These are phyloP conservation scores for grape (Vitis vinifera) DNA, from an alignment of 164 flowering plant species.

Conservation along the genomic window DNA sequence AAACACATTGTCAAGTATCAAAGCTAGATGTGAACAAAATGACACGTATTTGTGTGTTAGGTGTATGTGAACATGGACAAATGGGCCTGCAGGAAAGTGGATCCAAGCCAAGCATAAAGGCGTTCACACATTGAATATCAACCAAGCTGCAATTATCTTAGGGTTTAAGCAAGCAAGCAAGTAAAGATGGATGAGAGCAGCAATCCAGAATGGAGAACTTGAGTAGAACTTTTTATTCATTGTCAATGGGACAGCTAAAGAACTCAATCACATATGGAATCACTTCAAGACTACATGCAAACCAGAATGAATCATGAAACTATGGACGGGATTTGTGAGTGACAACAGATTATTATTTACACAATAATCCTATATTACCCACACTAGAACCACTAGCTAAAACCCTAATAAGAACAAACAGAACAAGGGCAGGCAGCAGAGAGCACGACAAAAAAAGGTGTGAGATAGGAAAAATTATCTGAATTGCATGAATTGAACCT, in stretches of 20 bases:
- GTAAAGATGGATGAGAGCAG: too few species aligned
- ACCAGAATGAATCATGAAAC: conserved; percentile 36
- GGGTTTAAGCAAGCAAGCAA: too few species aligned
- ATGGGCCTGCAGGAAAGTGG: too few species aligned
- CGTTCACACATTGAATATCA: too few species aligned
- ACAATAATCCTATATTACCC: conserved; percentile 38
- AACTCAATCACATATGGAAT: conserved; percentile 19
- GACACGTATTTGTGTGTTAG: too few species aligned
- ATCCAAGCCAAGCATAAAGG: too few species aligned
- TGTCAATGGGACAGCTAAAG: conserved; percentile 26
- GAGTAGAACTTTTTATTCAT: conserved; percentile 19
- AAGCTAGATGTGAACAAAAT: too few species aligned
- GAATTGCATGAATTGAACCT: conserved; percentile 28
- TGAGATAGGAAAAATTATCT: conserved; percentile 26
- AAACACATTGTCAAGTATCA: too few species aligned
- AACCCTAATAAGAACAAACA: conserved; percentile 16
- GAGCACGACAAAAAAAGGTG: conserved; percentile 24
- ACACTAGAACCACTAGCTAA: conserved; percentile 17
- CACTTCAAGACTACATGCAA: conserved; percentile 23
- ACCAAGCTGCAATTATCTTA: too few species aligned
- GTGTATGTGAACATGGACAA: too few species aligned
- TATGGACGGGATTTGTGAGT: conserved; percentile 22
- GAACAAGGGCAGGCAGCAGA: conserved; percentile 1
- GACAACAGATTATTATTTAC: conserved; percentile 28
- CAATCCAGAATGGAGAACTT: too few species aligned